A percentile compares a stretch with the other conserved stretches of the same genome.
Evolutionary conservation across 805 yeast species (phyloP).

Genomic region (Saturnispora quitensis): DNA sequence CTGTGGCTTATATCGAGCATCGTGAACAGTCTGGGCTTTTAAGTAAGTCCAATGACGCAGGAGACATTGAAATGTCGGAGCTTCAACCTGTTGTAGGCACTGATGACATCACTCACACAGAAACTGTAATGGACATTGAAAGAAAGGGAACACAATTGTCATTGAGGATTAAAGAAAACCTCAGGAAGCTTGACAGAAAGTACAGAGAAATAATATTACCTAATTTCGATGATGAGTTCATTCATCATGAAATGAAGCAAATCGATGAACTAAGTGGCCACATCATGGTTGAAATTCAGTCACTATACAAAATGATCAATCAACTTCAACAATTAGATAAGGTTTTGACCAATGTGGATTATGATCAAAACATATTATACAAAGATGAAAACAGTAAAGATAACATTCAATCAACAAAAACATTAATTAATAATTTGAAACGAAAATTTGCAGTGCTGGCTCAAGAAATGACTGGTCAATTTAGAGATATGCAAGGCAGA

Average conservation of each 20-base stretch:
- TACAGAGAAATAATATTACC: conserved; percentile 82
- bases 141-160: conserved; percentile 11
- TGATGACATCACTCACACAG: conserved; percentile 2
- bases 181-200: conserved; percentile 53
- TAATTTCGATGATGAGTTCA: conserved; percentile 73
- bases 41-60: neutral
- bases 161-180: conserved; percentile 39
- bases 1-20: conserved; percentile 7
- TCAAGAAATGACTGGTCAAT: conserved; percentile 67
- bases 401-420: conserved; percentile 12
- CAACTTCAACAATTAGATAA: conserved; percentile 36
- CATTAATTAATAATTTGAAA: conserved; percentile 70
- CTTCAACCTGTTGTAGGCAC: neutral
- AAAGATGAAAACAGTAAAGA: conserved; percentile 1
- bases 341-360: neutral
- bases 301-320: conserved; percentile 69
- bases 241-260: conserved; percentile 44
- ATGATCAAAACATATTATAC: neutral
- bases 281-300: conserved; percentile 69
- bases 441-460: conserved; percentile 78
- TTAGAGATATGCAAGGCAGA: conserved; percentile 80
- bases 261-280: conserved; percentile 71
- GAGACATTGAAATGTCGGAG: conserved; percentile 8
- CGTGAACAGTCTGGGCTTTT: conserved; percentile 59
- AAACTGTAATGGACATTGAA: conserved; percentile 11